phyloP scores from a whole-genome alignment of 306 rosid genomes.

The Acacia acuminata region DNA sequence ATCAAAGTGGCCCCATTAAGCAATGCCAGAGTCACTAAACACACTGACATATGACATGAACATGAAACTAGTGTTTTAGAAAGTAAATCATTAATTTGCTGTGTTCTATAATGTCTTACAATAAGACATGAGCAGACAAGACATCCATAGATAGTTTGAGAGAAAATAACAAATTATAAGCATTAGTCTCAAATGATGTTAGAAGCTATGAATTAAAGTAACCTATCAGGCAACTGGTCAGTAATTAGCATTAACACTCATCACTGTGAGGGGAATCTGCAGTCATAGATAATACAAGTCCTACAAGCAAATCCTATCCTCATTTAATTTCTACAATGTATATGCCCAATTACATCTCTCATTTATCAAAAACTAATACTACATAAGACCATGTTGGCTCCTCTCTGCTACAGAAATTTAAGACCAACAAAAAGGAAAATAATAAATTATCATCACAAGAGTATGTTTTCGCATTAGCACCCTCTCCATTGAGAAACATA shows the following conservation, averaged over 20 bases:
- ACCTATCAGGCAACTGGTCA: neutral
- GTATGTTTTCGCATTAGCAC: neutral
- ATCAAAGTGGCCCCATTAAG: neutral
- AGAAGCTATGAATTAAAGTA: constrained; percentile 12
- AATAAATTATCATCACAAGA: neutral
- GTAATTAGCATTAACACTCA: neutral
- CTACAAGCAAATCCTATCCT: constrained; percentile 16
- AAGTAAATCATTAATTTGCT: neutral
- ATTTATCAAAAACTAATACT: neutral
- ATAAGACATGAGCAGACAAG: neutral
- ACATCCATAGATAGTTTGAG: neutral
- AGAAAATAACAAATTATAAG: neutral
- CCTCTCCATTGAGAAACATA: constrained; percentile 10
- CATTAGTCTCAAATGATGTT: neutral
- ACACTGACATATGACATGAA: neutral
- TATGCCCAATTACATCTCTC: neutral
- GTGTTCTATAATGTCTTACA: neutral
- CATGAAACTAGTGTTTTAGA: neutral
- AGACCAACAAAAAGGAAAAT: neutral
- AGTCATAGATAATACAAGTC: constrained; percentile 14
- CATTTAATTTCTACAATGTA: neutral
- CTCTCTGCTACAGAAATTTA: neutral
- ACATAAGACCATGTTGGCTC: neutral
- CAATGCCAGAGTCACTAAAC: neutral
- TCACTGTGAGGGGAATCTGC: neutral